Base-by-base conservation (phyloP, 1,139 yeast species). In the Eremothecium gossypii region DNA sequence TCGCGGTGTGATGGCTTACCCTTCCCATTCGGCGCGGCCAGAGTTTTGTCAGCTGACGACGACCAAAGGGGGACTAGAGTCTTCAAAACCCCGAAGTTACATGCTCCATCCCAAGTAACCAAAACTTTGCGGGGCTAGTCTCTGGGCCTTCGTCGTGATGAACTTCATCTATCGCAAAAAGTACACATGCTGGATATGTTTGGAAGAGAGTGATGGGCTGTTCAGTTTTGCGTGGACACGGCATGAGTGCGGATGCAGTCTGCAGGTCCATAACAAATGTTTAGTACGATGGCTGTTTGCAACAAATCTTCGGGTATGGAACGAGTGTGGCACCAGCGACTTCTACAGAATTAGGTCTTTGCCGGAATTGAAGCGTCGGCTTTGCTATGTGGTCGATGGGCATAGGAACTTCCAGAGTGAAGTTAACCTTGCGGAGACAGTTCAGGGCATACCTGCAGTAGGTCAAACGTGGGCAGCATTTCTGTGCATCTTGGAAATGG, bases 141-240 rank as follows among this genome's bases (percentile, higher is more conserved):
- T 17, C 5, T 17, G 6, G 23, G 23, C 23, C 23, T 3, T 17
- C 23, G 6, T 17, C 3, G 6, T n/a, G 6, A 32, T 32, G 35
- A 32, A n/a, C 20, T 10, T 32, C 20, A n/a, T 10, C 20, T 14
- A 12, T 5, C 20, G 35, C 5, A 32, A 20, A 14, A 32, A 32
- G n/a, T 46, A 45, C 29, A 43, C 39, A 8, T 51, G 55, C 38
- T 51, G 55, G 55, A 47, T 51, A 12, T 51, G 55, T 33, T 38
- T 51, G 13, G 54, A 51, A 30, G 47, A 48, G 27, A 41, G 30
- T 7, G 40, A 36, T 27, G 41, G 45, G 33, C 39, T 17, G 29
- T 34, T 34, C 14, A n/a, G 12, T 10, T 23, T 34, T 9, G 36
- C 45, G 1, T 51, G 53, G 53, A 42, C 45, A 17, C 35, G 36